Evolutionary conservation across 78 protist species (phyloP), one percentile per base, ranked within the genome.

Genomic region (Cyanophora paradoxa): DNA sequence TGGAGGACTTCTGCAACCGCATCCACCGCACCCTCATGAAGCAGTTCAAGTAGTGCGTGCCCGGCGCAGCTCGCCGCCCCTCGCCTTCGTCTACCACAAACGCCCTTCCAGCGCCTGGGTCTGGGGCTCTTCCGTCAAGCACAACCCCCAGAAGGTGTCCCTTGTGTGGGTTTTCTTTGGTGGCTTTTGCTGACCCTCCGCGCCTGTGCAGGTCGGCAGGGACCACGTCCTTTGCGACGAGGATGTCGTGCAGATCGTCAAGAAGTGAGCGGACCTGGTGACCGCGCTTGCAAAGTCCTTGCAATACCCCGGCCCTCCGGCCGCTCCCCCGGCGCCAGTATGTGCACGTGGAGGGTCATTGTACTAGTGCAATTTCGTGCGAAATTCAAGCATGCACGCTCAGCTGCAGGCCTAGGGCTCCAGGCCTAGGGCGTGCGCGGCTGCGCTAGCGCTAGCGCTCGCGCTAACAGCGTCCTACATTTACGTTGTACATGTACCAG

Each of bases 61-160:
- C 11, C 37, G 2, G 70, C 30, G 70, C 14, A 19, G 46, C 40
- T 22, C 26, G 26, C 30, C 7, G 3, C 48, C 20, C 48, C 30
- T 26, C 30, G 4, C 8, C 40, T 7, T n/a, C 65, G 3, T 58
- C 65, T 58, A n/a, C 26, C 67, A 5, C 37, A 24, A 7, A 36
- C 11, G 37, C 44, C 34, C 26, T 39, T 16, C 16, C 54, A 86
- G 93, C 48, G 99, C 97, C 1, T 31, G 77, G 66, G 98, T 96
- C 31, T 96, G 99, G 99, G 99, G 99, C 30, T 6, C 83, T 13
- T 85, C 94, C 6, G 99, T 85, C 40, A 95, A 95, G 84, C 93
- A 88, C 74, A 78, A 85, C 44, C 99, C 99, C 24, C 95, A 89
- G 66, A 50, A 67, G 64, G 89, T 78, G 33, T 46, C 52, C 52